phyloP scores from a whole-genome alignment of 2,329 filamentous ascomycete genomes.

The Orbilia brochopaga region DNA sequence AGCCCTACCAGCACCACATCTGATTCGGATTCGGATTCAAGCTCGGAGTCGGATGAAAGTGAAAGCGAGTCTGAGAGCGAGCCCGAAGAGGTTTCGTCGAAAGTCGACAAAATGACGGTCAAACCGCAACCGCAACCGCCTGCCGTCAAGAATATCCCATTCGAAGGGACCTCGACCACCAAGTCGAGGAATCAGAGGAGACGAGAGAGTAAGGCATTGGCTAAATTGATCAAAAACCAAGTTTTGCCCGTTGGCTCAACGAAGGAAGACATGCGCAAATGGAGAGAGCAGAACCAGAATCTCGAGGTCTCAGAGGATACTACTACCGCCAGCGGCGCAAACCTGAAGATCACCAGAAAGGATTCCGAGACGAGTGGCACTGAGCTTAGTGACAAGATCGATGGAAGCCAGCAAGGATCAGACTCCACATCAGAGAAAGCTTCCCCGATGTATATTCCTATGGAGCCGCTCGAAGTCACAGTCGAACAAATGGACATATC shows the following conservation, averaged over 20 bases:
- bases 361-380: not conserved
- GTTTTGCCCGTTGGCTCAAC: slow-evolving; percentile 31
- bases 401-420: not conserved
- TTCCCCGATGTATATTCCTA: slow-evolving; percentile 36
- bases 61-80: slow-evolving; percentile 9
- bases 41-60: slow-evolving; percentile 12
- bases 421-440: not conserved
- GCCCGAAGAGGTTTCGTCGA: slow-evolving; percentile 37
- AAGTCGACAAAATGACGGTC: not conserved
- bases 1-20: slow-evolving; percentile 11
- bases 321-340: not conserved
- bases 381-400: not conserved
- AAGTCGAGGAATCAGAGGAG: slow-evolving; percentile 43
- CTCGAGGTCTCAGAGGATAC: not conserved
- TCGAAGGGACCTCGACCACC: slow-evolving; percentile 30
- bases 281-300: slow-evolving; percentile 4
- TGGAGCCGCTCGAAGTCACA: slow-evolving; percentile 32
- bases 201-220: slow-evolving; percentile 30
- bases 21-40: slow-evolving; percentile 17
- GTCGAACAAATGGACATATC: slow-evolving; percentile 21
- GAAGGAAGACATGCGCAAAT: slow-evolving; percentile 33
- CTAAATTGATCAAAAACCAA: slow-evolving; percentile 28
- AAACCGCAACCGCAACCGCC: slow-evolving; percentile 8
- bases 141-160: slow-evolving; percentile 13
- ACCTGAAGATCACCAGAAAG: not conserved